Conservation (phyloP, 805 yeast species). For the Kodamaea sagamina region DNA sequence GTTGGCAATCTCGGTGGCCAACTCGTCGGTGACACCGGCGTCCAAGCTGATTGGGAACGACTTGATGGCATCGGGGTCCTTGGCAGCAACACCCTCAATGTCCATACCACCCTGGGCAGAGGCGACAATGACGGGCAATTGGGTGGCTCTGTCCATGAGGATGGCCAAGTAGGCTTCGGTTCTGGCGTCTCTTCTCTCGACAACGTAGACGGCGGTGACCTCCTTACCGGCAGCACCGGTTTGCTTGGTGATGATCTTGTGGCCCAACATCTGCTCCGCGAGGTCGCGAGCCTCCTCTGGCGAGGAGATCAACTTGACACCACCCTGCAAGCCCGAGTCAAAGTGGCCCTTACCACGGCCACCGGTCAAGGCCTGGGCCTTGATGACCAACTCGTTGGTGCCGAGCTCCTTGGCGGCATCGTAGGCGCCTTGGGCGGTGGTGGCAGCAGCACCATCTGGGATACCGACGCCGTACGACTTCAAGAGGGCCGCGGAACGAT, state of each 20-base stretch:
- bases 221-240: constrained; percentile 97
- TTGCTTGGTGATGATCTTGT: constrained; percentile 95
- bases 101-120: constrained; percentile 99
- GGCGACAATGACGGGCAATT: constrained; percentile 90
- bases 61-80: constrained; percentile 88
- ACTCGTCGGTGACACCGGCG: constrained; percentile 74
- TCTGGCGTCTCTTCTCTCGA: constrained; percentile 88
- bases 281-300: constrained; percentile 85
- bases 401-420: constrained; percentile 75
- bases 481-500: constrained; percentile 87
- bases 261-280: constrained; percentile 87
- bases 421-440: constrained; percentile 85
- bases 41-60: constrained; percentile 78
- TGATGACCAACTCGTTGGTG: constrained; percentile 84
- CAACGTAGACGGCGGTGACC: constrained; percentile 94
- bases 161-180: constrained; percentile 96
- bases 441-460: constrained; percentile 89
- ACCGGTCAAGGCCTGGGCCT: constrained; percentile 99
- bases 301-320: constrained; percentile 85
- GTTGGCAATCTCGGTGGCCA: constrained; percentile 75
- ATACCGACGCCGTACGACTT: constrained; percentile 83
- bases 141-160: constrained; percentile 89
- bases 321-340: constrained; percentile 93
- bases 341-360: constrained; percentile 99
- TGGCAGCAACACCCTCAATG: constrained; percentile 96